Conservation (phyloP, 2,329 filamentous ascomycete genomes). For the Cercospora sp. region DNA sequence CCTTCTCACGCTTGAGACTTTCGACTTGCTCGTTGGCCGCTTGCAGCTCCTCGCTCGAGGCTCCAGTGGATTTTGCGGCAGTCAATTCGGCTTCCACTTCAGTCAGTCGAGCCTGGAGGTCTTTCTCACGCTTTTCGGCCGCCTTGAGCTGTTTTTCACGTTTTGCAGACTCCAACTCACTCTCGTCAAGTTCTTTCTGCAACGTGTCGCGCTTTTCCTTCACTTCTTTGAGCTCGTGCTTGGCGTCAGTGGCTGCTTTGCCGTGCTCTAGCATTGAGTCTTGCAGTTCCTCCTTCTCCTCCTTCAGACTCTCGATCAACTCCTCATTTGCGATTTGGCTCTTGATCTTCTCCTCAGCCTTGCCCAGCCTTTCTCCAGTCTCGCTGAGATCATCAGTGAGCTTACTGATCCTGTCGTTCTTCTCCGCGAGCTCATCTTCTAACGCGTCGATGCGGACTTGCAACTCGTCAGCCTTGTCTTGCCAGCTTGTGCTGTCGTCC, state of each 20-base stretch:
- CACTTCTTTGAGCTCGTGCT: conserved; percentile 35
- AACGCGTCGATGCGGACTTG: conserved; percentile 63
- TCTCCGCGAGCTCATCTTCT: conserved; percentile 1
- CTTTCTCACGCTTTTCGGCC: conserved; percentile 10
- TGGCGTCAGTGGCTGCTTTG: conserved; percentile 35
- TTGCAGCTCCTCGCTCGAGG: conserved; percentile 62
- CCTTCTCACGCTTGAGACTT: conserved; percentile 57
- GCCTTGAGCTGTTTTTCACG: conserved; percentile 32
- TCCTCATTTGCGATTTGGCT: conserved; percentile 32
- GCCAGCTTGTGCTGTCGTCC: conserved; percentile 8
- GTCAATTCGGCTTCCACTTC: conserved; percentile 65
- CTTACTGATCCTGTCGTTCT: background rate
- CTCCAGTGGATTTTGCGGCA: conserved; percentile 42
- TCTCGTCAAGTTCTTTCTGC: conserved; percentile 32
- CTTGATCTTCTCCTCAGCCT: conserved; percentile 29
- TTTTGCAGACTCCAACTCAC: conserved; percentile 28
- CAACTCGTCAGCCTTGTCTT: conserved; percentile 56
- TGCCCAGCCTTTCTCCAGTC: conserved; percentile 31
- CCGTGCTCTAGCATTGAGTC: conserved; percentile 34
- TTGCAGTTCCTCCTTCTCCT: conserved; percentile 31
- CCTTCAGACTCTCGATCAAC: conserved; percentile 30
- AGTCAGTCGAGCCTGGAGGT: conserved; percentile 28
- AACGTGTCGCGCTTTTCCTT: conserved; percentile 31
- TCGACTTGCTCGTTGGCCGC: conserved; percentile 32
- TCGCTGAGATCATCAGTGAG: conserved; percentile 42